Percentiles rank a stretch among this genome's conserved stretches.
Conservation (phyloP, 2,329 filamentous ascomycete genomes). For the Phyllosticta ampelicida region DNA sequence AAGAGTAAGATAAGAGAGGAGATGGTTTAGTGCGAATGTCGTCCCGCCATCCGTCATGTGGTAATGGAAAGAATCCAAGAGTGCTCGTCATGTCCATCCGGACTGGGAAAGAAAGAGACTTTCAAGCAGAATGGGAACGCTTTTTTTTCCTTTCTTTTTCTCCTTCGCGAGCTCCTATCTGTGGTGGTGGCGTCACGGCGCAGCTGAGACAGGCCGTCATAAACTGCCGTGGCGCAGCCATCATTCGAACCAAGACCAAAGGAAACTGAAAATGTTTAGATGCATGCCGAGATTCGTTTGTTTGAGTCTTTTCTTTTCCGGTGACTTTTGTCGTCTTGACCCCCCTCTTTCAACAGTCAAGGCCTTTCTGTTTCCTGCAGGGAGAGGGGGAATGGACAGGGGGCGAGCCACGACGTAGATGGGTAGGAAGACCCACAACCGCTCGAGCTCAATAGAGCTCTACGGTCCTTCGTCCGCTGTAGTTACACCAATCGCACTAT, state of each 20-base stretch:
- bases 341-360: not conserved
- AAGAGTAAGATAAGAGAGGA: not conserved
- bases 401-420: not conserved
- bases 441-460: slow-evolving; percentile 23
- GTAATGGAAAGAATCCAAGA: too few relatives aligned
- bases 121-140: too few relatives aligned
- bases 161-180: not conserved
- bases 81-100: too few relatives aligned
- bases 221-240: not conserved
- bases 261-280: not conserved
- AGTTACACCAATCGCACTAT: slow-evolving; percentile 31
- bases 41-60: too few relatives aligned
- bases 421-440: not conserved
- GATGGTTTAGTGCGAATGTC: too few relatives aligned
- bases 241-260: not conserved
- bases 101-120: too few relatives aligned
- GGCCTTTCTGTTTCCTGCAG: not conserved
- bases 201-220: not conserved
- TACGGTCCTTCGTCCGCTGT: slow-evolving; percentile 24
- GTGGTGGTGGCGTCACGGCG: not conserved
- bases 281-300: not conserved
- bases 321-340: not conserved
- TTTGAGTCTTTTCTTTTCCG: not conserved
- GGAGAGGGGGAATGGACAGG: not conserved
- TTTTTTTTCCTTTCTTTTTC: not conserved